Base-by-base conservation (phyloP, 1,284 basidiomycete species). In the Marasmius sp. region DNA sequence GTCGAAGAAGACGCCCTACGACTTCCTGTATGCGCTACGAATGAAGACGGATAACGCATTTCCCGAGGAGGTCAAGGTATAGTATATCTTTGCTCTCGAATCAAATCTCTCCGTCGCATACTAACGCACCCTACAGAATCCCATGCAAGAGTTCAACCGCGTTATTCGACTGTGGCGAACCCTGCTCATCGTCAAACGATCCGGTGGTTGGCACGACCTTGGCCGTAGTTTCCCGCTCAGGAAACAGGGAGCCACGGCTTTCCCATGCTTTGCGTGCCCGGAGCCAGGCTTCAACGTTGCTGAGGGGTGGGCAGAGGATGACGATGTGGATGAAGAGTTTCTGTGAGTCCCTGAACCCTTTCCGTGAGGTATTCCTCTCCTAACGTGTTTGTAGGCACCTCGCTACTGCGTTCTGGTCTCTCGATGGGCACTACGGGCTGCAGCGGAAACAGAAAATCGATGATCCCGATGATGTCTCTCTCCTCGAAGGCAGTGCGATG, bases 351-450 rank as follows among this genome's bases (percentile, higher is more conserved):
- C 14, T 55, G 20, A 27, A 33, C 20, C 8, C 34, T 34, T 12
- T n/a, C n/a, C 8, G 5, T 14, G 36, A 49, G 51, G 47, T 33
- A 12, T 1, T 20, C 38, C 18, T 52, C 22, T 41, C 36, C 18
- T 37, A 9, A 4, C n/a, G n/a, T 36, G 3, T 33, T 43, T n/a
- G 33, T 47, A 65, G 65, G 37, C 64, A 68, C 59, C 22, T 67
- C 8, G 20, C 56, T 6, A 41, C 43, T n/a, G 49, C 62, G n/a
- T 59, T 60, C n/a, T 18, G 61, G 1, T 57, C 58, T 7, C 49
- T 52, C n/a, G 66, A 68, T 54, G 66, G 67, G 33, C 63, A 68
- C 53, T 65, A 64, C 58, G 58, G 59, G 6, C 64, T 66, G 3
- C 62, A 51, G n/a, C 43, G 58, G 6, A 57, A 54, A 27, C 48